Evolutionary conservation across 1,139 yeast genomes (phyloP).

Genomic region (Magnusiomyces tetraspermus): DNA sequence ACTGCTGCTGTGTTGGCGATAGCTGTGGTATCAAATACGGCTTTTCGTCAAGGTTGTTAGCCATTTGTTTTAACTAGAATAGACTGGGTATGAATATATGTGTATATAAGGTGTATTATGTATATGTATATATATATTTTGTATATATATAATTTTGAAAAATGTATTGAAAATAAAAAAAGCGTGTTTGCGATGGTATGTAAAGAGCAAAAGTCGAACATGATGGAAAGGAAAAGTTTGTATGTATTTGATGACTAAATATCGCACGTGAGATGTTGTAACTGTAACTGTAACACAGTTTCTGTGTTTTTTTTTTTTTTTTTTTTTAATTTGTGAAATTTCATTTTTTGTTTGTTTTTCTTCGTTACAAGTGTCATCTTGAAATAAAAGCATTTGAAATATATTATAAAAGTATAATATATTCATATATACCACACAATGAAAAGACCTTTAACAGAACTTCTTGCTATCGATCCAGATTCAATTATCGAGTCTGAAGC

Average conservation of each 20-base stretch:
- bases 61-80: background rate
- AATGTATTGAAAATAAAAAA: too few relatives aligned
- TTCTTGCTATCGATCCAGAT: conserved; percentile 24
- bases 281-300: background rate
- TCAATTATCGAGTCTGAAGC: conserved; percentile 25
- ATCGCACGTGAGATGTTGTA: background rate
- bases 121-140: too few relatives aligned
- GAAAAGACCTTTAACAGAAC: conserved; percentile 26
- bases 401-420: too few relatives aligned
- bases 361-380: too few relatives aligned
- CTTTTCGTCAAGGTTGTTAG: background rate
- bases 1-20: background rate
- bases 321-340: too few relatives aligned
- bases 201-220: too few relatives aligned
- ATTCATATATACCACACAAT: background rate
- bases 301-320: too few relatives aligned
- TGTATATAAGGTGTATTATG: too few relatives aligned
- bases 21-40: background rate
- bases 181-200: too few relatives aligned
- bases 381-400: too few relatives aligned
- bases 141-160: too few relatives aligned
- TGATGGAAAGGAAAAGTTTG: background rate
- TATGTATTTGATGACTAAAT: background rate
- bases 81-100: background rate
- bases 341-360: background rate